These are phyloP conservation scores for Metschnikowia henanensis DNA, from an alignment of 805 yeast genomes.

Conservation along the genomic window DNA sequence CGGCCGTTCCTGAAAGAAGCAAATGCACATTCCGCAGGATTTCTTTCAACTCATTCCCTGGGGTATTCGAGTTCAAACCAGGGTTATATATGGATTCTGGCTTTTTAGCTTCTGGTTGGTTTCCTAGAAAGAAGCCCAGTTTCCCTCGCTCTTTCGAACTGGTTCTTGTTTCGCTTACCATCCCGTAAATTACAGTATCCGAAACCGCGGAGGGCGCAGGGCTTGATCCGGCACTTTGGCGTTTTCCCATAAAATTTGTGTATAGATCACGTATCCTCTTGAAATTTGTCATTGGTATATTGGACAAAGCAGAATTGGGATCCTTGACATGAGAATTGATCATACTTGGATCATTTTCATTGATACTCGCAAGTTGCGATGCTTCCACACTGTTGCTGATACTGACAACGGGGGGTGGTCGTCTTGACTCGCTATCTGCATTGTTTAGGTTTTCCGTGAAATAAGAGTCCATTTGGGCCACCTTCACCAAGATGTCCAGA, in stretches of 20 bases:
- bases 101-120: too few relatives aligned
- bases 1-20: constrained; percentile 13
- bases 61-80: too few relatives aligned
- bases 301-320: not conserved
- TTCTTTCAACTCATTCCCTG: constrained; percentile 19
- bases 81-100: not conserved
- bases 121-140: too few relatives aligned
- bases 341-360: not conserved
- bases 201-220: not conserved
- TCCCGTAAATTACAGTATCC: constrained; percentile 23
- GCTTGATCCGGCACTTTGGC: not conserved
- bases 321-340: constrained; percentile 2
- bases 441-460: constrained; percentile 6
- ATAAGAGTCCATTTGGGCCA: constrained; percentile 17
- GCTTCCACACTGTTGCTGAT: constrained; percentile 2
- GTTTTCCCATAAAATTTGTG: not conserved
- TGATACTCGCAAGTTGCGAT: not conserved
- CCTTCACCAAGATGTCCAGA: constrained; percentile 19
- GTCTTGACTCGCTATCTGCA: too few relatives aligned
- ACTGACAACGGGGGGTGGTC: not conserved
- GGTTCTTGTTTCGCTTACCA: constrained; percentile 26
- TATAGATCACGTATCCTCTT: not conserved
- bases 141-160: too few relatives aligned
- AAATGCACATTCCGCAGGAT: constrained; percentile 35
- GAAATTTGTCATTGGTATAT: not conserved